Base-by-base conservation (phyloP, 1,284 basidiomycete species). In the Meira miltonrushii region DNA sequence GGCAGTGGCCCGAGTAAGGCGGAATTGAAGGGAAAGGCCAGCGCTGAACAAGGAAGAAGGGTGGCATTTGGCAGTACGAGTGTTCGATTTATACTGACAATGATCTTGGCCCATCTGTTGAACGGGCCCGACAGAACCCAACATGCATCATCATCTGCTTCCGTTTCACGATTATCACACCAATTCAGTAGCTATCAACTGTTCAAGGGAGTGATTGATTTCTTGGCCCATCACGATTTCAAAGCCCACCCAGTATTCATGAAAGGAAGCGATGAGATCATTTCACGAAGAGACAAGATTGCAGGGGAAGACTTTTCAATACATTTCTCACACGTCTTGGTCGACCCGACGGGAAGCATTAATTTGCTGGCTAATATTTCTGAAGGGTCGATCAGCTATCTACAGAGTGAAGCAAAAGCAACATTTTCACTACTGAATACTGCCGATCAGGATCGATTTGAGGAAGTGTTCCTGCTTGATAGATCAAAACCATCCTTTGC, bases 181-280 rank as follows among this genome's bases (percentile, higher is more conserved):
- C 88, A 88, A 0, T 78, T 92, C 69, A 91, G 88, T 66, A 89
- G 88, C 39, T 92, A 92, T 78, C 91, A 92, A 75, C 80, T 92
- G 38, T 91, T 92, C 79, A 85, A 87, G 61, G 89, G 87, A 50
- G 85, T 85, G 2, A 76, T 93, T 61, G 88, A 90, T 71, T 87
- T 90, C 73, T 77, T 92, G 21, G 69, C 71, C 17, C 85, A 85
- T 67, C 86, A 87, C 65, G 84, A 90, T 63, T 89, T 89, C 60
- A 78, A 76, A n/a, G 80, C 81, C 15, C 83, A 84, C 0, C 83
- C 84, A 0, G 81, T 87, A 0, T 91, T 87, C 67, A 82, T 88
- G 62, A 88, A 79, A 53, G 17, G 44, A 33, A 25, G 38, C 37
- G 23, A 21, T 12, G 55, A 64, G 19, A 59, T 75, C 59, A 66